phyloP scores from a whole-genome alignment of 2,329 filamentous ascomycete species.

The Chrysoporthe cubensis region DNA sequence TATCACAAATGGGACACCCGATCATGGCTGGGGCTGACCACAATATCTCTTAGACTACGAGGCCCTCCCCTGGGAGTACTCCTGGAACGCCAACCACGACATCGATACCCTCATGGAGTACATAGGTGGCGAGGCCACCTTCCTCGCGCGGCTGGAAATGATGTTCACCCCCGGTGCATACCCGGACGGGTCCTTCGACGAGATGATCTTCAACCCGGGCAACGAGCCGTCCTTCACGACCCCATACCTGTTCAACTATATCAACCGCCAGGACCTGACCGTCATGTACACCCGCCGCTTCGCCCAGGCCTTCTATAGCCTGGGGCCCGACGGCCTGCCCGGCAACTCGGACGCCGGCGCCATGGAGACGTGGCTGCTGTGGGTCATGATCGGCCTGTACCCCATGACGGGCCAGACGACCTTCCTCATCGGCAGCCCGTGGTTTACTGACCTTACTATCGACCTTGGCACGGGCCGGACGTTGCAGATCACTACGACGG shows the following conservation, averaged over 20 bases:
- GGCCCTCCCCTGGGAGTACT: slow-evolving; percentile 67
- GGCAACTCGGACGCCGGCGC: slow-evolving; percentile 74
- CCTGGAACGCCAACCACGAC: slow-evolving; percentile 72
- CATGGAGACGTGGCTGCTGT: slow-evolving; percentile 73
- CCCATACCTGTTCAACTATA: slow-evolving; percentile 72
- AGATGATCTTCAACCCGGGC: slow-evolving; percentile 68
- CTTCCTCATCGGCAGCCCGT: slow-evolving; percentile 67
- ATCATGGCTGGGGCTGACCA: not conserved
- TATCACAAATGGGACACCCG: no score
- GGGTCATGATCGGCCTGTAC: slow-evolving; percentile 71
- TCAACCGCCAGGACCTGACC: slow-evolving; percentile 63
- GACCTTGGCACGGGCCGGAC: slow-evolving; percentile 53
- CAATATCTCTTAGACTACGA: slow-evolving; percentile 50
- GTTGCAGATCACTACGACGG: slow-evolving; percentile 58
- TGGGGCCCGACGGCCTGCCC: slow-evolving; percentile 60
- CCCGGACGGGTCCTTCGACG: slow-evolving; percentile 48
- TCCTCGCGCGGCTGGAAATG: slow-evolving; percentile 62
- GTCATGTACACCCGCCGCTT: slow-evolving; percentile 62
- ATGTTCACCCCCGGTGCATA: slow-evolving; percentile 59
- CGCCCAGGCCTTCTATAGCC: slow-evolving; percentile 62
- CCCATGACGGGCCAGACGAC: slow-evolving; percentile 71
- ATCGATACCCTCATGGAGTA: slow-evolving; percentile 56
- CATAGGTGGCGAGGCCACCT: slow-evolving; percentile 58
- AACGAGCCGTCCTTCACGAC: slow-evolving; percentile 71
- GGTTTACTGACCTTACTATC: slow-evolving; percentile 64